Evolutionary conservation across 108 stramenopile species (phyloP).

Genomic region (Phaeodactylum tricornutum): DNA sequence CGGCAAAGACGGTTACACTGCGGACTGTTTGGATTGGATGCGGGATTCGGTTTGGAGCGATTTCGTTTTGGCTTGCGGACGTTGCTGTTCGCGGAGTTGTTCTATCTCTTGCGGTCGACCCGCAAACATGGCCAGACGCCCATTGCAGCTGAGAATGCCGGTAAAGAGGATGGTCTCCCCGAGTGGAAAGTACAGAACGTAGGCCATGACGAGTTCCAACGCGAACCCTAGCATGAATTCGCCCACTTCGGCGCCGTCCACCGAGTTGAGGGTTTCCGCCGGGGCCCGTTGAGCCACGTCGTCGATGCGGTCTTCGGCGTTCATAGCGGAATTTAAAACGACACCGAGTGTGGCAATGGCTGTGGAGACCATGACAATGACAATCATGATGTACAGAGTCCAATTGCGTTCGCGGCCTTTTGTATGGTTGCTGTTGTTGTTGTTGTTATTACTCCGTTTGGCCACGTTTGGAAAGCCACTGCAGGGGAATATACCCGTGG

Average conservation of each 20-base stretch:
- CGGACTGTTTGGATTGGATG: too few relatives aligned
- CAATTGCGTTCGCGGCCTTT: neutral
- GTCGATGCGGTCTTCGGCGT: neutral
- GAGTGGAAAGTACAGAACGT: conserved; percentile 35
- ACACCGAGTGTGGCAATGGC: conserved; percentile 15
- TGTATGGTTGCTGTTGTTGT: neutral
- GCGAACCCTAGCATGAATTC: conserved; percentile 31
- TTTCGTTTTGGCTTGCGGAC: too few relatives aligned
- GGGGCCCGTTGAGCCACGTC: neutral
- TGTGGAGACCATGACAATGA: conserved; percentile 10
- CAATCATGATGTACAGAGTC: neutral
- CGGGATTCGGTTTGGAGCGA: too few relatives aligned
- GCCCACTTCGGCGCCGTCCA: conserved; percentile 24
- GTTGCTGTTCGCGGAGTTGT: too few relatives aligned
- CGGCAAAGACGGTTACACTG: too few relatives aligned
- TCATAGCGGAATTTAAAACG: neutral
- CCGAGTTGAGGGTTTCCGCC: neutral
- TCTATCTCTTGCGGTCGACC: conserved; percentile 39
- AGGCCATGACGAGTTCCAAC: conserved; percentile 29
- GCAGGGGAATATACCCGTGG: conserved; percentile 6
- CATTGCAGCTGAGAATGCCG: conserved; percentile 34
- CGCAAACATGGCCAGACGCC: conserved; percentile 33
- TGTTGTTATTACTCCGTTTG: neutral
- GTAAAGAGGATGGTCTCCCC: conserved; percentile 32
- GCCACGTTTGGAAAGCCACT: conserved; percentile 19